Conservation (phyloP, 345 rosid genomes). For the Theobroma cacao region DNA sequence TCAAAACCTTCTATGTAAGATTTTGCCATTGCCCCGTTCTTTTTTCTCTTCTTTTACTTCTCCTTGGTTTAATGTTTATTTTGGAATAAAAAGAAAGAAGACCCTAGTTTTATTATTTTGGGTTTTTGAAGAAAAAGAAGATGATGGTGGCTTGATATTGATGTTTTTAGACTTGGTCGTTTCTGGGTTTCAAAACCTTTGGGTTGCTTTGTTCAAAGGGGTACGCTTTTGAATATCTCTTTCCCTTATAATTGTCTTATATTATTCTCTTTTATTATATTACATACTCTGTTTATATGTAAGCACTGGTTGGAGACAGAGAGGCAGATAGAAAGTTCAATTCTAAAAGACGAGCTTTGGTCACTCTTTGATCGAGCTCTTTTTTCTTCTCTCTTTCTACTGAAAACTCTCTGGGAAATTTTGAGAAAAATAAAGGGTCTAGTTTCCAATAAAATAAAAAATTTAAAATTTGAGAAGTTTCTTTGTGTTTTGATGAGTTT, state of each 20-base stretch:
- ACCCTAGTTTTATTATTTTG: background rate
- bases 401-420: background rate
- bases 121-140: conserved; percentile 8
- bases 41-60: background rate
- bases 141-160: conserved; percentile 17
- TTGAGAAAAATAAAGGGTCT: background rate
- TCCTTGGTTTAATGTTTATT: background rate
- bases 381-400: background rate
- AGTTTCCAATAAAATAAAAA: background rate
- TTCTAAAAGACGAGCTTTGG: background rate
- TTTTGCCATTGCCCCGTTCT: background rate
- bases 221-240: conserved; percentile 5
- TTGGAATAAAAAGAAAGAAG: background rate
- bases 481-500: background rate
- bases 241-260: background rate
- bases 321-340: background rate
- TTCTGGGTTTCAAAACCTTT: conserved; percentile 6
- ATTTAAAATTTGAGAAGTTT: background rate
- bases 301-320: background rate
- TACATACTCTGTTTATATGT: background rate
- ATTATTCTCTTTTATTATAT: background rate
- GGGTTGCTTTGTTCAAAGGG: conserved; percentile 18
- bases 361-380: background rate
- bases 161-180: conserved; percentile 25
- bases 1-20: background rate